Evolutionary conservation across 192 early-diverging fungal species (phyloP).

Genomic region (Dissophora ornata): DNA sequence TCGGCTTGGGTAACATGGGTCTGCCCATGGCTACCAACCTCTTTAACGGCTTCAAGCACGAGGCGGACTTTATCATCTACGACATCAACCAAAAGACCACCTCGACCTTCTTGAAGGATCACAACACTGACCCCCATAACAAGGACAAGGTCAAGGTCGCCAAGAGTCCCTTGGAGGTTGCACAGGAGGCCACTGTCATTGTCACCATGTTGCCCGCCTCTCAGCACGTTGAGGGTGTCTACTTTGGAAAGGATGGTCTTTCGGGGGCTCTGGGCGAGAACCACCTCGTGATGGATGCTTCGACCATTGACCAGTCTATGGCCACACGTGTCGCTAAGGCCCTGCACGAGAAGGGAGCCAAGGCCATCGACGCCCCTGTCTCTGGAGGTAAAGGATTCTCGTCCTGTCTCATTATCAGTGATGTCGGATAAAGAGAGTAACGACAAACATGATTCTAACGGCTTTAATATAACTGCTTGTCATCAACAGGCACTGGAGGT

Average conservation of each 20-base stretch:
- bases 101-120: constrained; percentile 64
- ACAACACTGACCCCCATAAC: constrained; percentile 38
- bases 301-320: constrained; percentile 90
- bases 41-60: constrained; percentile 61
- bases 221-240: constrained; percentile 83
- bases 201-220: constrained; percentile 94
- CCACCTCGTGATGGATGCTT: constrained; percentile 85
- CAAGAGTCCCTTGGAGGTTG: constrained; percentile 76
- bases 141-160: constrained; percentile 64
- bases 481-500: constrained; percentile 74
- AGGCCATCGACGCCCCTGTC: constrained; percentile 91
- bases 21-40: constrained; percentile 94
- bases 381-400: constrained; percentile 93
- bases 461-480: too few relatives aligned
- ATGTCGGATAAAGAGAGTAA: too few relatives aligned
- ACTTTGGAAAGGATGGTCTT: constrained; percentile 79
- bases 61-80: constrained; percentile 73
- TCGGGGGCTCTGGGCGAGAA: constrained; percentile 60
- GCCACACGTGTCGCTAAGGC: constrained; percentile 75
- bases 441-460: neutral
- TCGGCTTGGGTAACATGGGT: constrained; percentile 94
- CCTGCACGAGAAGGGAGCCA: constrained; percentile 70
- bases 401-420: too few relatives aligned
- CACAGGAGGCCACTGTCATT: constrained; percentile 75
- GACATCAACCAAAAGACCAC: constrained; percentile 73